Evolutionary conservation across 345 rosid species (phyloP), one percentile per base, ranked within the genome.

Genomic region (Gossypium ekmanianum): DNA sequence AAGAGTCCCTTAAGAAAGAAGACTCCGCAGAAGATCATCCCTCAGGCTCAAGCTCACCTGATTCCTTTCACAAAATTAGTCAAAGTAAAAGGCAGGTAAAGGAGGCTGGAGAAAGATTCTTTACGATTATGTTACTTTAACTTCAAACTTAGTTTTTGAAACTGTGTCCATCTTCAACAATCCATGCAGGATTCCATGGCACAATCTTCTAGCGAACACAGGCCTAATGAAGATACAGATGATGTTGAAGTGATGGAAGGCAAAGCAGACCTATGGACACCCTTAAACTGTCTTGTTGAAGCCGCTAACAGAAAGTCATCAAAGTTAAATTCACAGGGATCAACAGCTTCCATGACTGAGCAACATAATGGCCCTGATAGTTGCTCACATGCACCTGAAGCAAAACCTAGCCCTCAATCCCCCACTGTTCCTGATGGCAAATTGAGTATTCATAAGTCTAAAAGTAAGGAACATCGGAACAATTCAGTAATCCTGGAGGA

Each of bases 211-310:
- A 69, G 45, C 75, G 77, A 72, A 68, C 75, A 56, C 70, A 75
- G 66, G 68, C 70, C 73, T 58, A 65, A 77, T 29, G 78, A 69
- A 12, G 81, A 77, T 65, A 61, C 27, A 20, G 81, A 85, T 47
- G 78, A 79, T 75, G 77, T 50, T 76, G 84, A 88, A 78, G 62
- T 78, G 45, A 76, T 68, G 52, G 91, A 86, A 76, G 84, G 83
- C 67, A 91, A 89, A 75, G 77, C 79, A 43, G 92, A 91, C 81
- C 77, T 83, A 18, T 89, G 93, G 93, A 91, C 89, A 27, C 88
- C 96, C 3, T 88, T 91, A 67, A 87, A 86, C 81, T 85, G 90
- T 84, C 91, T 89, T 64, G 90, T 89, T 78, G 96, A 91, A 82
- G 96, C 91, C 68, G 90, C 91, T 54, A 91, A 91, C 81, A 86